Conservation (phyloP, 169 alveolate species). For the Cryptosporidium ubiquitum region DNA sequence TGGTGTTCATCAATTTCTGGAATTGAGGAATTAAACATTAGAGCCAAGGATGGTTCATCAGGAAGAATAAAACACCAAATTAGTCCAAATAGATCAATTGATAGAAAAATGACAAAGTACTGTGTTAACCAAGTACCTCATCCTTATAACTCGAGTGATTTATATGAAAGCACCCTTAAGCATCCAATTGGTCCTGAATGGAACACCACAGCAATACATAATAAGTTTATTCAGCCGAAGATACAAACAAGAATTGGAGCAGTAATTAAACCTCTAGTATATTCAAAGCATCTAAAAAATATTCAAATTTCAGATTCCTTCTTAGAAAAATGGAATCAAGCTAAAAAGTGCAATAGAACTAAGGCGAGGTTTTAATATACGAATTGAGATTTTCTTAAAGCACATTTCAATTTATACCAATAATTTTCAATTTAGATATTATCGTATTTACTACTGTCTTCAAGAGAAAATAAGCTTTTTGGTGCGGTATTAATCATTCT, state of each 20-base stretch:
- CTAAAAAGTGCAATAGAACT: constrained; percentile 54
- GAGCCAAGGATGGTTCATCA: neutral
- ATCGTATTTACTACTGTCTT: constrained; percentile 7
- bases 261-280: constrained; percentile 81
- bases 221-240: constrained; percentile 86
- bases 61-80: constrained; percentile 3
- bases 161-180: constrained; percentile 76
- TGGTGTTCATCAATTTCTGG: constrained; percentile 33
- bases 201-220: constrained; percentile 86
- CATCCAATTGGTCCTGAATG: constrained; percentile 84
- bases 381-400: neutral
- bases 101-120: constrained; percentile 74
- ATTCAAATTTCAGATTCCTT: constrained; percentile 59
- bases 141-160: constrained; percentile 75
- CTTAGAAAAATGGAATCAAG: constrained; percentile 50
- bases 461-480: constrained; percentile 39
- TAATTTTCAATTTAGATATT: neutral
- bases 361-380: constrained; percentile 70
- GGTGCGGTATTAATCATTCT: neutral
- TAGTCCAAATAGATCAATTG: constrained; percentile 54
- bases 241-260: constrained; percentile 85
- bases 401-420: neutral
- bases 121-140: constrained; percentile 75
- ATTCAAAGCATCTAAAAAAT: constrained; percentile 74
- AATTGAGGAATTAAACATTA: neutral